These are phyloP conservation scores for Pichia kluyveri DNA, from an alignment of 805 yeast genomes.

Conservation along the genomic window DNA sequence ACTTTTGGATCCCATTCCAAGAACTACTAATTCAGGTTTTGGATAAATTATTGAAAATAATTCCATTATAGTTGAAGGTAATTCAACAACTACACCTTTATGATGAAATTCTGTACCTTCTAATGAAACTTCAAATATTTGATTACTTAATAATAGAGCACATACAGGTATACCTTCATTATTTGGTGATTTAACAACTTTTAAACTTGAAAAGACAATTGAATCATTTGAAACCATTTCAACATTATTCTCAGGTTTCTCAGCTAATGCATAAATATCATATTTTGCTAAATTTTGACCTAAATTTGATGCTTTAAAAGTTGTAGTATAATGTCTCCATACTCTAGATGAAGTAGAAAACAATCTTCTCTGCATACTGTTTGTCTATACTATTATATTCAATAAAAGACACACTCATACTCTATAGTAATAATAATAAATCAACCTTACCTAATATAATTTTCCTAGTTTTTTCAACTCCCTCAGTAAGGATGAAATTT, in stretches of 20 bases:
- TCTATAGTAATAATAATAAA: too few species aligned
- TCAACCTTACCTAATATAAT: too few species aligned
- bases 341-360: constrained; percentile 4
- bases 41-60: constrained; percentile 54
- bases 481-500: too few species aligned
- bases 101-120: constrained; percentile 13
- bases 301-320: constrained; percentile 26
- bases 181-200: constrained; percentile 36
- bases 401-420: too few species aligned
- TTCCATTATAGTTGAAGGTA: constrained; percentile 33
- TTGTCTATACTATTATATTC: not conserved
- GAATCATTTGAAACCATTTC: constrained; percentile 46
- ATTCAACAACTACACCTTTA: constrained; percentile 34
- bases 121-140: constrained; percentile 53
- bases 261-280: constrained; percentile 35
- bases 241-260: constrained; percentile 40
- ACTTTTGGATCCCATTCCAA: constrained; percentile 62
- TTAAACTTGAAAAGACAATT: constrained; percentile 47
- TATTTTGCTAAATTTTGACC: constrained; percentile 32
- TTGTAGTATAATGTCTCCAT: constrained; percentile 16
- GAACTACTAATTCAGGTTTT: constrained; percentile 64
- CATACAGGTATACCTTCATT: constrained; percentile 33
- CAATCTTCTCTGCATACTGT: constrained; percentile 1
- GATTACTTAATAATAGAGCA: constrained; percentile 43
- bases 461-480: too few species aligned